These are phyloP conservation scores for Myrica gale DNA, from an alignment of 306 rosid species.

Conservation along the genomic window DNA sequence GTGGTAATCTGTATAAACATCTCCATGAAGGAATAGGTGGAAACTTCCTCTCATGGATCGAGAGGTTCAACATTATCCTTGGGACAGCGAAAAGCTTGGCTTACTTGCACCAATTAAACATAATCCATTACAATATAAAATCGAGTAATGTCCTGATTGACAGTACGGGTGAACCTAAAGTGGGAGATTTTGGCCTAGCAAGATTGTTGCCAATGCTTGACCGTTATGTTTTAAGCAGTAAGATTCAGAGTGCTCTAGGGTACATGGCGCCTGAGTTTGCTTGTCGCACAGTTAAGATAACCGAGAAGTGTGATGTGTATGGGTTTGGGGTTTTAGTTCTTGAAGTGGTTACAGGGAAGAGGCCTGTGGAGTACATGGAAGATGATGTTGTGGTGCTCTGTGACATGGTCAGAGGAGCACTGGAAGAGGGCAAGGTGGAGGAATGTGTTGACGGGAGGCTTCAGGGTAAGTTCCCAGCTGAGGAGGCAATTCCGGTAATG, in stretches of 20 bases:
- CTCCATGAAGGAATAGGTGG: constrained; percentile 87
- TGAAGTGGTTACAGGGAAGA: constrained; percentile 90
- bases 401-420: constrained; percentile 91
- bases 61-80: constrained; percentile 81
- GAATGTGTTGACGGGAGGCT: constrained; percentile 83
- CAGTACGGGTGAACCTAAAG: constrained; percentile 77
- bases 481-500: constrained; percentile 90
- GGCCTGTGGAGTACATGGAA: constrained; percentile 98
- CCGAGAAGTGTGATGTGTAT: constrained; percentile 90
- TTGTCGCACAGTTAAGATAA: constrained; percentile 90
- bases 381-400: constrained; percentile 98
- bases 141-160: constrained; percentile 88
- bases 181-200: constrained; percentile 91
- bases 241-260: constrained; percentile 97
- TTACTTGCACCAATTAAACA: constrained; percentile 74
- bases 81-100: constrained; percentile 94
- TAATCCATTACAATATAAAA: constrained; percentile 92
- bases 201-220: constrained; percentile 95
- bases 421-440: constrained; percentile 93
- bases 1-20: constrained; percentile 88
- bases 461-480: constrained; percentile 80
- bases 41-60: constrained; percentile 86
- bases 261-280: constrained; percentile 99
- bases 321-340: constrained; percentile 87
- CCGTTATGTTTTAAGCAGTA: constrained; percentile 91